Evolutionary conservation across 176 grass and related monocot species (phyloP).

Genomic region (Zea luxurians): DNA sequence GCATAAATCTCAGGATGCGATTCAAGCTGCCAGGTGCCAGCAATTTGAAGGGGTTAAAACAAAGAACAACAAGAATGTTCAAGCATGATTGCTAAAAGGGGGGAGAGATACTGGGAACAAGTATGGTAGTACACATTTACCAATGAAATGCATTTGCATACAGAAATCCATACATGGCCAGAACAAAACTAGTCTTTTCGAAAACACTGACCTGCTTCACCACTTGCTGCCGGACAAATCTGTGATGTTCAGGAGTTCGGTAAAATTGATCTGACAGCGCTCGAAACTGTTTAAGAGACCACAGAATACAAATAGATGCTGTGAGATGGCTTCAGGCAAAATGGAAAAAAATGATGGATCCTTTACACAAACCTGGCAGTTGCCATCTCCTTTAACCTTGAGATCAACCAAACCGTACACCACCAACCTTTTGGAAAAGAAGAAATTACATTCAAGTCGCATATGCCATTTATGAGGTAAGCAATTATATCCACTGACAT

Average conservation of each 20-base stretch:
- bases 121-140: not conserved
- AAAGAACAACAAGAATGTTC: not conserved
- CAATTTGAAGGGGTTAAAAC: constrained; percentile 2
- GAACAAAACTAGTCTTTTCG: not conserved
- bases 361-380: constrained; percentile 69
- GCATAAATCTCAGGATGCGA: constrained; percentile 64
- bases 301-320: constrained; percentile 10
- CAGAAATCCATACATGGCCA: not conserved
- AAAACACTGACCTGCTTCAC: constrained; percentile 67
- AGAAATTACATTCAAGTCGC: not conserved
- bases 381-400: constrained; percentile 91
- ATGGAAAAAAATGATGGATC: not conserved
- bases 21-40: constrained; percentile 56
- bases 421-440: constrained; percentile 43
- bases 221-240: constrained; percentile 81
- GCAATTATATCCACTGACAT: not conserved
- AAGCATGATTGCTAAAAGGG: not conserved
- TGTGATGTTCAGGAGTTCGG: constrained; percentile 68
- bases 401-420: constrained; percentile 80
- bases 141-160: not conserved
- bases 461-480: not conserved
- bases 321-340: not conserved
- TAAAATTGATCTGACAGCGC: constrained; percentile 93
- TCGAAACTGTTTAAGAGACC: constrained; percentile 59
- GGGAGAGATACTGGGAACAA: not conserved